Evolutionary conservation across 2,329 filamentous ascomycete species (phyloP), one percentile per base, ranked within the genome.

Genomic region (Aspergillaceae sp.): DNA sequence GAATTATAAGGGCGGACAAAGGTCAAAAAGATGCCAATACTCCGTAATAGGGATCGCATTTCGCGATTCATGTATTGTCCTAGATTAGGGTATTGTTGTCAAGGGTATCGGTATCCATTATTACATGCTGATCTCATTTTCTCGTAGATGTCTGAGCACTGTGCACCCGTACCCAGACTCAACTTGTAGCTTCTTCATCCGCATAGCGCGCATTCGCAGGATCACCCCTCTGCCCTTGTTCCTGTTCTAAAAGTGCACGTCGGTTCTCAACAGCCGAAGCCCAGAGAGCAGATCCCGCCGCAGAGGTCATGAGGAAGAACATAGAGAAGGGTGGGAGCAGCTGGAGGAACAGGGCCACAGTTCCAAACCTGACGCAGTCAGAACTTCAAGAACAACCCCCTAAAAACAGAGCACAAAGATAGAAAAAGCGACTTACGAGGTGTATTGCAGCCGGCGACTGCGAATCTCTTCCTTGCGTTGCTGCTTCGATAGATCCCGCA

Each of bases 281-380:
- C 90, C 91, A 97, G 33, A 97, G 71, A 1, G 88, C 91, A 38
- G 87, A 84, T 2, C 91, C 92, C 19, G 82, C 80, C 1, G 90
- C 85, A 3, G 86, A 89, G 0, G 91, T 96, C 54, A 98, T 70
- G 35, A 97, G 75, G 64, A 97, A 96, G 62, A 97, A 82, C 76
- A 98, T 94, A n/a, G 86, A 94, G 42, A 96, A 68, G 8, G 91
- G 76, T 1, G 92, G 92, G 6, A 96, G 76, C n/a, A 97, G 76
- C 68, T 96, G 87, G 29, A 97, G 68, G 5, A 88, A 65, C 71
- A 96, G 80, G 42, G 89, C 87, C 3, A 92, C 76, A 0, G 86
- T 87, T 10, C 92, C 92, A 60, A 97, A 96, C 60, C 77, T 79
- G 48, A 5, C 11, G 4, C 8, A 8, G 35, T 51, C 41, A 42